Evolutionary conservation across 306 rosid genomes (phyloP), one percentile per base, ranked within the genome.

Genomic region (Cicer arietinum): DNA sequence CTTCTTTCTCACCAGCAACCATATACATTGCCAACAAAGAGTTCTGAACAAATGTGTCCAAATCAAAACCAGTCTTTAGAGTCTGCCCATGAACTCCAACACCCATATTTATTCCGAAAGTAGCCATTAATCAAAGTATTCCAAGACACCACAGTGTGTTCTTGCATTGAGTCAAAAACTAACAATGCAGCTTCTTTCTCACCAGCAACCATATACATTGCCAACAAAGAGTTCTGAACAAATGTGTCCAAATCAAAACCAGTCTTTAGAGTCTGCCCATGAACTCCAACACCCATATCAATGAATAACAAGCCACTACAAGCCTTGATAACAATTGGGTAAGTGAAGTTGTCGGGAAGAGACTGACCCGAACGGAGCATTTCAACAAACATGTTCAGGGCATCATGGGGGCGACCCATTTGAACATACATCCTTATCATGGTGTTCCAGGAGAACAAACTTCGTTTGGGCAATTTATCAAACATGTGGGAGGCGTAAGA

Each of bases 11-110:
- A 78, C 92, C 83, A 6, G 69, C 88, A 77, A 75, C 82, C 97
- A 94, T 89, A 81, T 91, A 91, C 97, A 94, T 91, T 35, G 96
- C 90, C 76, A 94, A 43, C 84, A 94, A 79, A 68, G 90, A 78
- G 83, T 94, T 94, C 74, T 90, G 89, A 14, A 91, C 89, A 77
- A 84, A 91, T 10, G 51, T 18, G 56, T 91, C 85, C 51, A 69
- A 66, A 45, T 73, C 78, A 58, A 85, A 86, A 8, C 96, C 96
- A 46, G 10, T 45, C 54, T 85, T 85, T 10, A 86, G 6, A n/a
- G 88, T 80, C 71, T 52, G 73, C 54, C 92, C 96, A 77, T 94
- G 98, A 84, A 94, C 51, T 30, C 84, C 88, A 77, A 76, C 43
- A 2, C 92, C 98, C 78, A 77, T 58, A 35, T 71, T 85, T 81